Base-by-base conservation (phyloP, 352 stramenopile genomes). In the Globisporangium cylindrosporum region DNA sequence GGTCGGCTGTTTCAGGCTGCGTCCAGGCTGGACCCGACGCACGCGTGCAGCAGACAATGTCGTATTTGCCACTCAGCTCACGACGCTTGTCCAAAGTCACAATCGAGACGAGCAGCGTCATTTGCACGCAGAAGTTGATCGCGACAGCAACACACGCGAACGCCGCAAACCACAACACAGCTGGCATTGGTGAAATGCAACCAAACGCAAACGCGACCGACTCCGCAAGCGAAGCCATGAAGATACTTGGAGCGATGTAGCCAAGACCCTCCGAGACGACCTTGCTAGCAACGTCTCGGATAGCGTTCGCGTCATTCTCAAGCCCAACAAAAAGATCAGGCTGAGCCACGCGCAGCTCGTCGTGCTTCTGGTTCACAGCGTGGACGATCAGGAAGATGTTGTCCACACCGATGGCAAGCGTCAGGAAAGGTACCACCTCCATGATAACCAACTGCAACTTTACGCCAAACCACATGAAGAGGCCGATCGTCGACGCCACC, bases 331-430 rank as follows among this genome's bases (percentile, higher is more conserved):
- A 86, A 24, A 86, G 68, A 60, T 69, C 75, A 22, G 70, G 74
- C 46, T 82, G 69, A 3, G 76, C 64, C 24, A 65, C 57, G 7
- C 68, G 67, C 14, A 81, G 64, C 36, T 81, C 66, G 22, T 86
- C 72, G 41, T 88, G 74, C 56, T 84, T 80, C 58, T 83, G 66
- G 4, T 69, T 77, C 58, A 90, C 77, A 12, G 82, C 78, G 36
- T 89, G 77, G 29, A 90, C 79, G n/a, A 90, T 43, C 34, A 90
- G 57, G 73, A 90, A 90, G 49, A 90, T 90, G 48, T 90, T 90
- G 63, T 90, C 82, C 5, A 90, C 82, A 64, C 82, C 82, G 36
- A 90, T 90, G 3, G 82, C 82, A 29, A 90, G 68, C 56, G 82
- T 84, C 51, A 90, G 66, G 67, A 90, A 90, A 27, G 82, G 82